Conservation (phyloP, 2,329 filamentous ascomycete species). For the Proliferodiscus dingleyae region DNA sequence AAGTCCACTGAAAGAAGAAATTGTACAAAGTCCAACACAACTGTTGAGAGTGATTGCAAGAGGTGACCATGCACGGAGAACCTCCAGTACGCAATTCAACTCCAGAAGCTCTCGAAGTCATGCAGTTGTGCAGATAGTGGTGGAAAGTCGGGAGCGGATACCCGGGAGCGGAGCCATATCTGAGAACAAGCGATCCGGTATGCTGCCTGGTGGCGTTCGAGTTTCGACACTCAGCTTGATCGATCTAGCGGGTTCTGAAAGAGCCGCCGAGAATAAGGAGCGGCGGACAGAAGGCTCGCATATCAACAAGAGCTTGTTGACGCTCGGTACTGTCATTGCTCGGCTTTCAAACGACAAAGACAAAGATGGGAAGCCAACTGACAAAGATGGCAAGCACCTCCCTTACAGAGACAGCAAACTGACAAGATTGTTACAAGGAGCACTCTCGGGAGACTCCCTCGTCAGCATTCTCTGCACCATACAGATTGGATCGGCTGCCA, state of each 20-base stretch:
- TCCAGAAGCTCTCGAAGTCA: constrained; percentile 94
- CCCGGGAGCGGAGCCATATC: constrained; percentile 43
- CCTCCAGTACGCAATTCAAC: constrained; percentile 95
- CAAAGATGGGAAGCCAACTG: constrained; percentile 64
- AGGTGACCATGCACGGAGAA: constrained; percentile 84
- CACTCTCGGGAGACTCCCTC: constrained; percentile 85
- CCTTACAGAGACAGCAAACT: constrained; percentile 98
- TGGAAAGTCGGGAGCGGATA: constrained; percentile 87
- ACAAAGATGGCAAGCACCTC: constrained; percentile 86
- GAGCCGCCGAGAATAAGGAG: constrained; percentile 92
- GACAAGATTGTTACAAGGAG: constrained; percentile 85
- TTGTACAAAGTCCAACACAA: constrained; percentile 96
- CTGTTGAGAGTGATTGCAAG: constrained; percentile 89
- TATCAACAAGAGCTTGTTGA: constrained; percentile 97
- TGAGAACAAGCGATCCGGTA: constrained; percentile 62
- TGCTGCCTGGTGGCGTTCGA: constrained; percentile 81
- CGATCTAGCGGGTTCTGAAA: constrained; percentile 92
- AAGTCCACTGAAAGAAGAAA: constrained; percentile 93
- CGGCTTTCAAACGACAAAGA: constrained; percentile 87
- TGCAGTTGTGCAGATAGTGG: constrained; percentile 96
- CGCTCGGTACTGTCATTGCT: constrained; percentile 90
- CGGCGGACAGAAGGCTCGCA: constrained; percentile 90
- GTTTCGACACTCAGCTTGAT: constrained; percentile 95
- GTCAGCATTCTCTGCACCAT: constrained; percentile 98
- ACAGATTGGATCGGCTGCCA: constrained; percentile 75